Evolutionary conservation across 805 yeast species (phyloP).

Genomic region (Starmerella apicola): DNA sequence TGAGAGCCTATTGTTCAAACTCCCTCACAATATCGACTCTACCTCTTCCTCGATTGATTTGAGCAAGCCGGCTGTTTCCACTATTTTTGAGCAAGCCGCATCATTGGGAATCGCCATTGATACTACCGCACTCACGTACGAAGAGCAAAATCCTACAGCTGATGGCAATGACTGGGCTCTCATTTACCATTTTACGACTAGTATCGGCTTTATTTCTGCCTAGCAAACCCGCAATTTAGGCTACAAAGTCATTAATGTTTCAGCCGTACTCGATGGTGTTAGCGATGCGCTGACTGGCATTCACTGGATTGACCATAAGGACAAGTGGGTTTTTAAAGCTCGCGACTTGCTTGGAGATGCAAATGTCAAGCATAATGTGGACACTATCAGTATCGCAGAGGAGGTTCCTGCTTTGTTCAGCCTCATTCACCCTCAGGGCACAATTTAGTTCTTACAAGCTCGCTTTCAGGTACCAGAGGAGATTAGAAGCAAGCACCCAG

Average conservation of each 20-base stretch:
- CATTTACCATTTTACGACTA: slow-evolving; percentile 43
- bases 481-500: background rate
- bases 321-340: slow-evolving; percentile 35
- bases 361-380: slow-evolving; percentile 21
- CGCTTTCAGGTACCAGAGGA: background rate
- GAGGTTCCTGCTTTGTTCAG: slow-evolving; percentile 14
- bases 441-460: slow-evolving; percentile 1
- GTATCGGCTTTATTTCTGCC: slow-evolving; percentile 45
- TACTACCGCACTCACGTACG: slow-evolving; percentile 36
- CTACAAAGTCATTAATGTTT: slow-evolving; percentile 37
- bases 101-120: slow-evolving; percentile 41
- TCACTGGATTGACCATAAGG: slow-evolving; percentile 36
- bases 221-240: slow-evolving; percentile 47
- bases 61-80: slow-evolving; percentile 31
- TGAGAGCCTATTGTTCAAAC: slow-evolving; percentile 28
- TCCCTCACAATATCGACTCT: slow-evolving; percentile 18
- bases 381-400: slow-evolving; percentile 19
- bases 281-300: slow-evolving; percentile 41
- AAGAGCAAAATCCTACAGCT: slow-evolving; percentile 19
- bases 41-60: slow-evolving; percentile 20
- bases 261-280: slow-evolving; percentile 35
- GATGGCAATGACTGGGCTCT: slow-evolving; percentile 18
- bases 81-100: slow-evolving; percentile 55
- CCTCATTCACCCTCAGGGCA: background rate
- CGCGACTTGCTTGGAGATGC: slow-evolving; percentile 22